Conservation (phyloP, 768 basidiomycete genomes). For the Inosperma sp. region DNA sequence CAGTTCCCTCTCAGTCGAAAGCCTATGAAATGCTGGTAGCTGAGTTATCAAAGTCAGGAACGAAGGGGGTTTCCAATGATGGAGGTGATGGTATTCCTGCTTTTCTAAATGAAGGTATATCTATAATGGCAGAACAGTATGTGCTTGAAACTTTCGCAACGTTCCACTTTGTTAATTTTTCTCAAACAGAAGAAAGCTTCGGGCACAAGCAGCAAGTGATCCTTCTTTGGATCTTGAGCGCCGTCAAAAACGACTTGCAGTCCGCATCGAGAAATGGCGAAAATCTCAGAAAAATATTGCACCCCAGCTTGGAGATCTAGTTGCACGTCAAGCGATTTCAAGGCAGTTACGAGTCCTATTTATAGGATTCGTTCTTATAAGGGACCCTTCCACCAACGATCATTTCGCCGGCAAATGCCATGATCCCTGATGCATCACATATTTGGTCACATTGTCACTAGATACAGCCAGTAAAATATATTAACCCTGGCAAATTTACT, state of each 20-base stretch:
- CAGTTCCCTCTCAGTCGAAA: neutral
- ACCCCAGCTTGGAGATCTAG: constrained; percentile 2
- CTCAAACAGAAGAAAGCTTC: neutral
- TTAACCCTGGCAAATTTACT: too few relatives aligned
- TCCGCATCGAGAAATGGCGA: constrained; percentile 15
- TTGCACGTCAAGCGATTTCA: neutral
- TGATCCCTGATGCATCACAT: too few relatives aligned
- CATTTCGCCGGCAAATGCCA: too few relatives aligned
- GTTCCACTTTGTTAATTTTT: neutral
- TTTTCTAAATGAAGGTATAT: constrained; percentile 12
- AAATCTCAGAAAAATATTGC: constrained; percentile 9
- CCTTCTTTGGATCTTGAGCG: neutral
- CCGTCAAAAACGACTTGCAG: neutral
- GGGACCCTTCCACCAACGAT: too few relatives aligned
- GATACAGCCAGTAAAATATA: too few relatives aligned
- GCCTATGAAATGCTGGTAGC: neutral
- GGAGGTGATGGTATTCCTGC: neutral
- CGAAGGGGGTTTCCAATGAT: too few relatives aligned
- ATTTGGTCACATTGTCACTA: too few relatives aligned
- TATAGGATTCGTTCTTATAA: too few relatives aligned
- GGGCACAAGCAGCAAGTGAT: neutral
- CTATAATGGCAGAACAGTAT: constrained; percentile 10
- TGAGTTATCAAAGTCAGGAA: neutral
- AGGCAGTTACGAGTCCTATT: too few relatives aligned
- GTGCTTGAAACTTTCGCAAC: neutral